Evolutionary conservation across 2,329 filamentous ascomycete species (phyloP).

Genomic region (Zasmidium citrigriseum): DNA sequence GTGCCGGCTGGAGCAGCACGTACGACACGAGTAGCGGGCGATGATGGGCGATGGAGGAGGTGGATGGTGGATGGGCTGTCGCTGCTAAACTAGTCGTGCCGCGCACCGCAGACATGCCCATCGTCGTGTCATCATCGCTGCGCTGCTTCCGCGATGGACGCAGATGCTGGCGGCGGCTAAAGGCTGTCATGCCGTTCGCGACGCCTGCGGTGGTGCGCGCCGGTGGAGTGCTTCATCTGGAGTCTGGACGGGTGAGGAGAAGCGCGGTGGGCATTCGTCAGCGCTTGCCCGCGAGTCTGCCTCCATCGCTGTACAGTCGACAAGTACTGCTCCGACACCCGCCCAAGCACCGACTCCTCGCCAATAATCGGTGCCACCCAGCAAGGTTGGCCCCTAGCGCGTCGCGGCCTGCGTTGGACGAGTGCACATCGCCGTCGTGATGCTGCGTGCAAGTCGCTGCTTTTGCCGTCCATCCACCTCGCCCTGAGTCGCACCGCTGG

Average conservation of each 20-base stretch:
- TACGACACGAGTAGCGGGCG: not conserved
- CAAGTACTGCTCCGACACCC: slow-evolving; percentile 5
- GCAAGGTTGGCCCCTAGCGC: slow-evolving; percentile 1
- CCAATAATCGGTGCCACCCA: slow-evolving; percentile 4
- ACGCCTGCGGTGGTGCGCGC: not conserved
- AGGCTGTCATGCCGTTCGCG: not conserved
- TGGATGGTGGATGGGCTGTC: not conserved
- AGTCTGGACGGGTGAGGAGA: not conserved
- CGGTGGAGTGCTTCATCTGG: slow-evolving; percentile 2
- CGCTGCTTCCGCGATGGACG: no score
- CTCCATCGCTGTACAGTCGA: not conserved
- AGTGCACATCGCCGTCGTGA: slow-evolving; percentile 1
- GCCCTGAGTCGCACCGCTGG: not conserved
- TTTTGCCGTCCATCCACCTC: not conserved
- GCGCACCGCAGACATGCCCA: not conserved
- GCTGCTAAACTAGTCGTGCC: not conserved
- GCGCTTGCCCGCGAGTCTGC: not conserved
- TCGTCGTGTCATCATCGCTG: slow-evolving; percentile 10
- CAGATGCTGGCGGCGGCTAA: slow-evolving; percentile 12
- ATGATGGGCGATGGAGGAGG: not conserved
- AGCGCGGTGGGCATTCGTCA: slow-evolving; percentile 4
- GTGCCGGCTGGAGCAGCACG: not conserved
- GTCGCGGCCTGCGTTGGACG: not conserved
- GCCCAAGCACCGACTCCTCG: not conserved
- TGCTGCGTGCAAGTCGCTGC: not conserved